Conservation (phyloP, 768 basidiomycete genomes). For the Calocera viscosa region DNA sequence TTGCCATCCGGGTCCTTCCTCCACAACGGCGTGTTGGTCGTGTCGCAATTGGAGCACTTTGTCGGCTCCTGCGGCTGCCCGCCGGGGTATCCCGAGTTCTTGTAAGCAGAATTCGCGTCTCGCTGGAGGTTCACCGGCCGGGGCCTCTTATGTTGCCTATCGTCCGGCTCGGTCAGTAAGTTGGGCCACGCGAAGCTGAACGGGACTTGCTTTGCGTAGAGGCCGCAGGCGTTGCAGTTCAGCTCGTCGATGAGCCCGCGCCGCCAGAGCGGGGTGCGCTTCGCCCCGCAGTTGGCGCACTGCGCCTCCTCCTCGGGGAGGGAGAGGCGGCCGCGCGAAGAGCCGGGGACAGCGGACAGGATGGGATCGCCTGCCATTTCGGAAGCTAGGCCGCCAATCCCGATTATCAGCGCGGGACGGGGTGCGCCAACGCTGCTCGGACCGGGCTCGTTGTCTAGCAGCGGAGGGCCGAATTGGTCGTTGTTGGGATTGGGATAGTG, state of each 20-base stretch:
- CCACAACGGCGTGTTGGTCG: slow-evolving; percentile 80
- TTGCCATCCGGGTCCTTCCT: slow-evolving; percentile 84
- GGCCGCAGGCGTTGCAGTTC: slow-evolving; percentile 79
- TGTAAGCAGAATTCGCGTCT: slow-evolving; percentile 46
- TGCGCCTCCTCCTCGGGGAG: slow-evolving; percentile 45
- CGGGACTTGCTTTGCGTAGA: slow-evolving; percentile 54
- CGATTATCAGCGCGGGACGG: background rate
- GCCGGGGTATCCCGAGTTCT: slow-evolving; percentile 49
- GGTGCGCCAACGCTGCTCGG: background rate
- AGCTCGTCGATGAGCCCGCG: slow-evolving; percentile 77
- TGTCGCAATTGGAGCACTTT: slow-evolving; percentile 82
- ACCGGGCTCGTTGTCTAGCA: background rate
- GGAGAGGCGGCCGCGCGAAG: background rate
- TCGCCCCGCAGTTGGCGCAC: slow-evolving; percentile 79
- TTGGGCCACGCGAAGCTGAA: background rate
- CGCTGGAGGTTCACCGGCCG: slow-evolving; percentile 74
- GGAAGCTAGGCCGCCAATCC: background rate
- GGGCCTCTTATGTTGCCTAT: slow-evolving; percentile 63
- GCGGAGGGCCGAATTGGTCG: background rate
- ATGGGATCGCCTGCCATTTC: background rate
- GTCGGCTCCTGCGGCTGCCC: slow-evolving; percentile 61
- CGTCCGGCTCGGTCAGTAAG: background rate
- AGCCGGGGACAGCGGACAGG: too few species aligned
- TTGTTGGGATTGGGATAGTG: slow-evolving; percentile 3
- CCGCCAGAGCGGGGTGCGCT: slow-evolving; percentile 78